Conservation (phyloP, 2,329 filamentous ascomycete species). For the Trichoderma sp. region DNA sequence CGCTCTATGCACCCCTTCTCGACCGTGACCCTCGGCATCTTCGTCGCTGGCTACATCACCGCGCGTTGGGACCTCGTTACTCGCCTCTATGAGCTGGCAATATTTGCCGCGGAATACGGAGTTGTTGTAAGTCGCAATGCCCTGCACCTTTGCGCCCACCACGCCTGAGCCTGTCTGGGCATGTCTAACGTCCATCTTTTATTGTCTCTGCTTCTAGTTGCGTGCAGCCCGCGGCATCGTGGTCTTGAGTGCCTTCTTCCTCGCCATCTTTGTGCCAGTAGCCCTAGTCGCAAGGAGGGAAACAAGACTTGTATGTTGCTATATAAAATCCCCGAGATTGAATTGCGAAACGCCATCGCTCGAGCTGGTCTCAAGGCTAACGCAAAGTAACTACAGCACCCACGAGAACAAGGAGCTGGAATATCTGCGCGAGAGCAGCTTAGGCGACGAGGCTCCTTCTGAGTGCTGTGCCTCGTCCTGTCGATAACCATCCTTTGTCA, state of each 20-base stretch:
- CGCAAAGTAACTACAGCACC: slow-evolving; percentile 63
- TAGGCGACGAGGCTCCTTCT: slow-evolving; percentile 91
- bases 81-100: slow-evolving; percentile 90
- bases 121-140: slow-evolving; percentile 69
- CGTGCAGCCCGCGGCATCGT: slow-evolving; percentile 83
- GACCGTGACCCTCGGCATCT: slow-evolving; percentile 91
- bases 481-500: slow-evolving; percentile 45
- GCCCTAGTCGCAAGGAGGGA: slow-evolving; percentile 79
- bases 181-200: background rate
- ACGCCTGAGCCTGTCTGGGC: background rate
- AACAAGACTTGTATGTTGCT: slow-evolving; percentile 66
- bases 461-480: slow-evolving; percentile 35
- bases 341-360: background rate
- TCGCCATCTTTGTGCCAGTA: slow-evolving; percentile 79
- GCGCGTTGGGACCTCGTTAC: slow-evolving; percentile 98
- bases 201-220: slow-evolving; percentile 51
- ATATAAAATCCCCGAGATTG: background rate
- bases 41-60: slow-evolving; percentile 99
- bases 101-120: slow-evolving; percentile 98
- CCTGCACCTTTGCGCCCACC: background rate
- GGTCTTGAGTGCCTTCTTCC: slow-evolving; percentile 79
- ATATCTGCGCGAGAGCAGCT: slow-evolving; percentile 96
- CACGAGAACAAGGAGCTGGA: slow-evolving; percentile 71
- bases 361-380: background rate
- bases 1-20: slow-evolving; percentile 96